Percentiles rank a stretch among this genome's conserved stretches.
Conservation (phyloP, 2,329 filamentous ascomycete genomes). For the Fusarium graminum region DNA sequence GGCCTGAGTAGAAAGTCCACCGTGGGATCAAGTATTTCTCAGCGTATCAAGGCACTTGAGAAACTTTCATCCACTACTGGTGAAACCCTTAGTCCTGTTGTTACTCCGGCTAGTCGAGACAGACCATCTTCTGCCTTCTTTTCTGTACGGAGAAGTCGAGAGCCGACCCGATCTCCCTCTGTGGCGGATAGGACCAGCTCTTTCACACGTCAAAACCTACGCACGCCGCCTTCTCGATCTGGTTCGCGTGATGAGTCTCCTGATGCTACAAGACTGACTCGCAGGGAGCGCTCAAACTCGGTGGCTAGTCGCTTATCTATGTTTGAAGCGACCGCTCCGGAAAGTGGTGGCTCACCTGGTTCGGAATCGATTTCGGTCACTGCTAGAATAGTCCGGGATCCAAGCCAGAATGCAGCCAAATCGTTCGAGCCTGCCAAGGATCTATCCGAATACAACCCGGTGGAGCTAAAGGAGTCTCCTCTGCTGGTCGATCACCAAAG, state of each 20-base stretch:
- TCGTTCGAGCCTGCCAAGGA: slow-evolving; percentile 59
- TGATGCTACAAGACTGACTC: slow-evolving; percentile 54
- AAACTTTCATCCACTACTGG: slow-evolving; percentile 70
- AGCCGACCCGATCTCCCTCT: slow-evolving; percentile 61
- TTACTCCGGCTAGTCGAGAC: slow-evolving; percentile 49
- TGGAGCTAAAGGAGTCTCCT: slow-evolving; percentile 71
- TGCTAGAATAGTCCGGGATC: slow-evolving; percentile 82
- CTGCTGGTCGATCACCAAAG: slow-evolving; percentile 69
- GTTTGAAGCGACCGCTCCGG: slow-evolving; percentile 60
- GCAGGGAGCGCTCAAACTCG: slow-evolving; percentile 65
- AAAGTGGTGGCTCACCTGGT: slow-evolving; percentile 47
- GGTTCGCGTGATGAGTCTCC: slow-evolving; percentile 60
- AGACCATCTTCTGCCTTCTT: slow-evolving; percentile 69
- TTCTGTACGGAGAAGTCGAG: slow-evolving; percentile 66
- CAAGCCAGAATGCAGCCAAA: slow-evolving; percentile 58
- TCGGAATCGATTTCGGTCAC: slow-evolving; percentile 89
- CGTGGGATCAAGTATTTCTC: slow-evolving; percentile 90
- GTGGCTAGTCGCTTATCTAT: slow-evolving; percentile 68
- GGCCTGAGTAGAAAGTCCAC: slow-evolving; percentile 75
- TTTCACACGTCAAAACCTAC: slow-evolving; percentile 50
- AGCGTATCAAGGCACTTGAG: slow-evolving; percentile 92
- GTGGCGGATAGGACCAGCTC: slow-evolving; percentile 60
- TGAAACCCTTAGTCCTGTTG: slow-evolving; percentile 39
- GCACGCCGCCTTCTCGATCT: slow-evolving; percentile 56
- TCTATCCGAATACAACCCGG: slow-evolving; percentile 59